Evolutionary conservation across 2,329 filamentous ascomycete species (phyloP).

Genomic region (Paecilomyces formosus): DNA sequence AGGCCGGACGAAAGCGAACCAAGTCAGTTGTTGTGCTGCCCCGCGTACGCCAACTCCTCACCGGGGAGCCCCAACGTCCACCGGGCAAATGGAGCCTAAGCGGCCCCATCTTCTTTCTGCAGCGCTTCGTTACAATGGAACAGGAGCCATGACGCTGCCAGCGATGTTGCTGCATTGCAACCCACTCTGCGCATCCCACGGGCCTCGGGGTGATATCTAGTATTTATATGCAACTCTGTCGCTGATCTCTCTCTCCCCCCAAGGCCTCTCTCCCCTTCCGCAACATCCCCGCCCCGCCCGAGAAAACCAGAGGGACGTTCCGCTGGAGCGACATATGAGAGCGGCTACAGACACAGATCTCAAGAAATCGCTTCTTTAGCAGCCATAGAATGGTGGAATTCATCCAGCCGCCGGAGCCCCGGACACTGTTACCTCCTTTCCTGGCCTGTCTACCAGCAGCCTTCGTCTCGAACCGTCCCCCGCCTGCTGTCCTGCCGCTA

Average conservation of each 20-base stretch:
- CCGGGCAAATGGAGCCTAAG: conserved; percentile 9
- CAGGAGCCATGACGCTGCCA: not conserved
- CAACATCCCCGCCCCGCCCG: not conserved
- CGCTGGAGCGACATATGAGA: not conserved
- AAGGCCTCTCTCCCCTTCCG: not conserved
- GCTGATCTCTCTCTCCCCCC: not conserved
- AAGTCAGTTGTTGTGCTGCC: not conserved
- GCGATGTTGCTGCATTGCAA: not conserved
- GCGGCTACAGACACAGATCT: not conserved
- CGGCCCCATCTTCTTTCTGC: not conserved
- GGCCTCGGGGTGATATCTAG: not conserved
- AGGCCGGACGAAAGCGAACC: not conserved
- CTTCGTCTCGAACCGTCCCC: conserved; percentile 51
- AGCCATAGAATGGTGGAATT: conserved; percentile 41
- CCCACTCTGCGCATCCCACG: not conserved
- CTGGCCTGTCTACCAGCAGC: conserved; percentile 58
- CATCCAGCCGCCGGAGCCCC: conserved; percentile 48
- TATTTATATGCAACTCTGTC: not conserved
- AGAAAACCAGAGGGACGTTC: not conserved
- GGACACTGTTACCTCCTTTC: conserved; percentile 53
- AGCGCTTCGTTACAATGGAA: not conserved
- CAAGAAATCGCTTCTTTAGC: not conserved
- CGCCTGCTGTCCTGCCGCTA: conserved; percentile 53
- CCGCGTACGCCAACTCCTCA: not conserved
- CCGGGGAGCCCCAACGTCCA: not conserved